phyloP scores from a whole-genome alignment of 371 early-diverging fungal genomes.

The Rhizopus microsporus region DNA sequence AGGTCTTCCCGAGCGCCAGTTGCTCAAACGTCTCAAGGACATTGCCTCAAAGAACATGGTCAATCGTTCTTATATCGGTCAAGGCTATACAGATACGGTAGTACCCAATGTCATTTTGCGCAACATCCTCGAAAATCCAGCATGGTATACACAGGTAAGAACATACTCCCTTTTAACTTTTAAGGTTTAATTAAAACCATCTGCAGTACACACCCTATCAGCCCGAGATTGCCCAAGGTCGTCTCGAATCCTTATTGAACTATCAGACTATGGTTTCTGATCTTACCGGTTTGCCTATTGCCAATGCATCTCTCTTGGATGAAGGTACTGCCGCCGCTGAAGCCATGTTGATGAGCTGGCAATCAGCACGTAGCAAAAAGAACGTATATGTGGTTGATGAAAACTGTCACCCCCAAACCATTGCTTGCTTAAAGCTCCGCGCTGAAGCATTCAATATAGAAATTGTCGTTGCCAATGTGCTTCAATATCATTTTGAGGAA shows the following conservation, averaged over 20 bases:
- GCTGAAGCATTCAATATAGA: conserved; percentile 93
- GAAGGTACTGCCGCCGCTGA: conserved; percentile 98
- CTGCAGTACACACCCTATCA: conserved; percentile 97
- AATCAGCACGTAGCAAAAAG: conserved; percentile 68
- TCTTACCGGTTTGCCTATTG: conserved; percentile 90
- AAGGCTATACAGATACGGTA: conserved; percentile 90
- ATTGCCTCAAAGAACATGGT: conserved; percentile 92
- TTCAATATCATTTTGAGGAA: conserved; percentile 74
- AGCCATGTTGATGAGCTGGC: conserved; percentile 92
- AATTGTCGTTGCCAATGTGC: conserved; percentile 81
- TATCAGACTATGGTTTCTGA: conserved; percentile 95
- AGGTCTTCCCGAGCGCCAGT: conserved; percentile 81
- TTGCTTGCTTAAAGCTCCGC: conserved; percentile 88
- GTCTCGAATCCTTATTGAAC: conserved; percentile 94
- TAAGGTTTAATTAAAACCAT: conserved; percentile 2
- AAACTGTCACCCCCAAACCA: conserved; percentile 93
- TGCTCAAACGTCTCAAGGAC: conserved; percentile 72
- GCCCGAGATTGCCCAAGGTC: conserved; percentile 97
- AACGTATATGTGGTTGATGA: conserved; percentile 90
- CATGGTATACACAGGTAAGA: conserved; percentile 93
- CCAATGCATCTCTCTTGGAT: conserved; percentile 95
- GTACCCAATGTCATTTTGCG: conserved; percentile 94
- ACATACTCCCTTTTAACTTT: background rate
- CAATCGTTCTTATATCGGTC: conserved; percentile 89
- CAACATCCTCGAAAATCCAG: conserved; percentile 96